Evolutionary conservation across 202 grass and related monocot species (phyloP).

Genomic region (Saccharum hybrid): DNA sequence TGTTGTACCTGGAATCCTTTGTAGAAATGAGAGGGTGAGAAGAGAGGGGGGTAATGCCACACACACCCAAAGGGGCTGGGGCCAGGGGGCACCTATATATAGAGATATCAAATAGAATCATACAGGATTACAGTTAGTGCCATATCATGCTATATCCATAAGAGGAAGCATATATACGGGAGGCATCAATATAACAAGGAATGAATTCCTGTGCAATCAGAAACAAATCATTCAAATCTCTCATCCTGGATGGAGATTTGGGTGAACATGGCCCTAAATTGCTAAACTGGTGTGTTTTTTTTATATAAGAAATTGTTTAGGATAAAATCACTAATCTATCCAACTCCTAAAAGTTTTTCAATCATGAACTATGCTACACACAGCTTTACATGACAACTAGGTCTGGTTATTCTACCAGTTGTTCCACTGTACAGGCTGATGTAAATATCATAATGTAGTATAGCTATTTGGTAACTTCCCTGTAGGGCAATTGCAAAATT

Average conservation of each 20-base stretch:
- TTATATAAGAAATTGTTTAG: background rate
- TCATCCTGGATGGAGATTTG: background rate
- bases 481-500: background rate
- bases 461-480: slow-evolving; percentile 10
- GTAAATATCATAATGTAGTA: slow-evolving; percentile 14
- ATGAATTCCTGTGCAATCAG: background rate
- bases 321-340: background rate
- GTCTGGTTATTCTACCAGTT: background rate
- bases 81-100: too few species aligned
- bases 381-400: background rate
- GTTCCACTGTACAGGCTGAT: background rate
- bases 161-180: background rate
- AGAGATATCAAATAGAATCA: background rate
- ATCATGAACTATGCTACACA: background rate
- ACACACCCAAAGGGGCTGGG: background rate
- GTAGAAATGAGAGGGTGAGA: too few species aligned
- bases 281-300: background rate
- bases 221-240: background rate
- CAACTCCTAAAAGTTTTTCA: background rate
- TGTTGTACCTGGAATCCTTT: background rate
- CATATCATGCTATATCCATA: background rate
- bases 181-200: background rate
- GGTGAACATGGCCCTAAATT: slow-evolving; percentile 10
- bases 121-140: background rate
- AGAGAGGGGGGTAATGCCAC: background rate